These are phyloP conservation scores for Monilinia laxa DNA, from an alignment of 2,329 filamentous ascomycete genomes.

Conservation along the genomic window DNA sequence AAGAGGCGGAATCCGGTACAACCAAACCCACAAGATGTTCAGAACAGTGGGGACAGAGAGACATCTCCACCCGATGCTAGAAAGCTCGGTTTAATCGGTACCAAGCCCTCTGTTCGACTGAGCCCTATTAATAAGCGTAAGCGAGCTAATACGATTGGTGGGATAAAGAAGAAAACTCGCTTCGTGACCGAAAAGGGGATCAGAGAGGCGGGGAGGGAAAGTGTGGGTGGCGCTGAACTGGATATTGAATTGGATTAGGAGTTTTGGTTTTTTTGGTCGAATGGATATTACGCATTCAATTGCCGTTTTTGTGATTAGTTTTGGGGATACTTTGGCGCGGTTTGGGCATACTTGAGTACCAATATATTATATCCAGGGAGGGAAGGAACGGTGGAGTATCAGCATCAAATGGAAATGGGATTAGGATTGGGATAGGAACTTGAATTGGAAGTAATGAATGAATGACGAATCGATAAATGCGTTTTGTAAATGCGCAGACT, in stretches of 20 bases:
- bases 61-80: slow-evolving; percentile 46
- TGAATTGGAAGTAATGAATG: background rate
- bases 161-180: slow-evolving; percentile 69
- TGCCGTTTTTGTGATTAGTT: background rate
- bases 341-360: slow-evolving; percentile 6
- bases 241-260: slow-evolving; percentile 21
- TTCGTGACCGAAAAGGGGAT: slow-evolving; percentile 78
- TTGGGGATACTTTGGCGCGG: slow-evolving; percentile 6
- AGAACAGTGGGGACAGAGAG: slow-evolving; percentile 20
- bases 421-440: slow-evolving; percentile 1
- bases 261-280: background rate
- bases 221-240: slow-evolving; percentile 54
- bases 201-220: slow-evolving; percentile 72
- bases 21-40: slow-evolving; percentile 23
- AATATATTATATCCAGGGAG: slow-evolving; percentile 19
- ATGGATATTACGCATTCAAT: background rate
- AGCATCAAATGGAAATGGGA: background rate
- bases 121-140: slow-evolving; percentile 60
- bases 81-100: slow-evolving; percentile 47
- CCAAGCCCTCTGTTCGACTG: slow-evolving; percentile 51
- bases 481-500: background rate
- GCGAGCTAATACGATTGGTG: slow-evolving; percentile 43
- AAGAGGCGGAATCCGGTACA: slow-evolving; percentile 35
- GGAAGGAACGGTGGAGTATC: slow-evolving; percentile 5
- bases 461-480: slow-evolving; percentile 9